These are phyloP conservation scores for Populus ilicifolia DNA, from an alignment of 345 rosid species.

Conservation along the genomic window DNA sequence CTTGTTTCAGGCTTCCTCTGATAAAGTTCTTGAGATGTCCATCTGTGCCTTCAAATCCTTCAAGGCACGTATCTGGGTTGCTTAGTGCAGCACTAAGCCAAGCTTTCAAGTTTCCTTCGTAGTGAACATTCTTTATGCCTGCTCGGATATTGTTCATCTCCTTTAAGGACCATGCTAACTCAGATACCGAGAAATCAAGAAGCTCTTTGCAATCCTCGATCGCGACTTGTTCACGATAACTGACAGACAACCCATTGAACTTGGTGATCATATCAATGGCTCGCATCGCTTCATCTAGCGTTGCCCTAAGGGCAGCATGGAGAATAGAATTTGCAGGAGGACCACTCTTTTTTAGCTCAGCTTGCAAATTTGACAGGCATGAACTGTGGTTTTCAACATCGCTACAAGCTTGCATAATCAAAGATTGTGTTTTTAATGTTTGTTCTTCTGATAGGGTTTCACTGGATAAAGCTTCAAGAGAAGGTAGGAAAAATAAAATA, in stretches of 20 bases:
- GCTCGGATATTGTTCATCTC: conserved; percentile 72
- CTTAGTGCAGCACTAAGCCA: conserved; percentile 37
- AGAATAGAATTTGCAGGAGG: conserved; percentile 45
- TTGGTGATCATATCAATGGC: conserved; percentile 49
- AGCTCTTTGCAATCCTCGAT: conserved; percentile 91
- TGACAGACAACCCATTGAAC: conserved; percentile 55
- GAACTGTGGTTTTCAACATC: conserved; percentile 42
- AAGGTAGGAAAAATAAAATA: conserved; percentile 35
- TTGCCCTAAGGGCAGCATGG: conserved; percentile 47
- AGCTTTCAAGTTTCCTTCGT: conserved; percentile 54
- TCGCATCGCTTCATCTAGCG: conserved; percentile 66
- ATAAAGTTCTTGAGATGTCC: conserved; percentile 51
- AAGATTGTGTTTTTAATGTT: conserved; percentile 31
- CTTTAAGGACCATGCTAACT: conserved; percentile 81
- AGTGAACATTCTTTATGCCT: conserved; percentile 33
- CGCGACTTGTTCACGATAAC: conserved; percentile 72
- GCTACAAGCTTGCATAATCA: conserved; percentile 47
- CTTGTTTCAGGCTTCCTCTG: conserved; percentile 50
- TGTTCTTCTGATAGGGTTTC: conserved; percentile 22
- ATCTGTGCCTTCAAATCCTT: conserved; percentile 68
- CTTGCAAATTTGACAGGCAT: conserved; percentile 45
- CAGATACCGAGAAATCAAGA: conserved; percentile 80
- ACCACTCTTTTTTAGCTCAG: conserved; percentile 32
- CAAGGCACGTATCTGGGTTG: conserved; percentile 34
- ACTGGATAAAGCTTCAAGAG: conserved; percentile 30